Evolutionary conservation across 2,329 filamentous ascomycete species (phyloP).

Genomic region (Grosmannia serpens): DNA sequence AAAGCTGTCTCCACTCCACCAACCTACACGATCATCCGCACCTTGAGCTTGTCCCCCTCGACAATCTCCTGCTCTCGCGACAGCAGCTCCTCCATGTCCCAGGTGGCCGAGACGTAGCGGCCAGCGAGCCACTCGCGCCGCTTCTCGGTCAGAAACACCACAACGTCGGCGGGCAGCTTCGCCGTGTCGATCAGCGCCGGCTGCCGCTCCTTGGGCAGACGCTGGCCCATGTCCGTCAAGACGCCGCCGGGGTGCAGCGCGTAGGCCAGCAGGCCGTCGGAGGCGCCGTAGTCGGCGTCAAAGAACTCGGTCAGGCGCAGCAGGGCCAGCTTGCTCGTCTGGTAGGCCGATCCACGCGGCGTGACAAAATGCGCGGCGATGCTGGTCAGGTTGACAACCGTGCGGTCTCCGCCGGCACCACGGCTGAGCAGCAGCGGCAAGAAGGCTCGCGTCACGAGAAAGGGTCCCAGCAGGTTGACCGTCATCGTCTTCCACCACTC

Average conservation of each 20-base stretch:
- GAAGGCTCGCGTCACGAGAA: slow-evolving; percentile 33
- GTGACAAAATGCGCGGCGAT: slow-evolving; percentile 23
- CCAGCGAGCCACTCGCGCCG: slow-evolving; percentile 7
- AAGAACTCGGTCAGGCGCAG: slow-evolving; percentile 32
- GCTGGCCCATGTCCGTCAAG: slow-evolving; percentile 27
- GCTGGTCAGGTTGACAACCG: slow-evolving; percentile 28
- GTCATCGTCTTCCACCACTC: slow-evolving; percentile 37
- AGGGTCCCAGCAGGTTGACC: slow-evolving; percentile 38
- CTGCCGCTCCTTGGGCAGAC: slow-evolving; percentile 19
- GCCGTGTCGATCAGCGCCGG: slow-evolving; percentile 11
- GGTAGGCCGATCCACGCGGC: slow-evolving; percentile 30
- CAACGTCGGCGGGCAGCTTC: slow-evolving; percentile 13
- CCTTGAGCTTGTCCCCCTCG: slow-evolving; percentile 11
- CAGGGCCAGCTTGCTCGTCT: slow-evolving; percentile 32
- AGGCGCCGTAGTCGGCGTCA: slow-evolving; percentile 25
- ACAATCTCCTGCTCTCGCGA: slow-evolving; percentile 12
- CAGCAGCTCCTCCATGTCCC: slow-evolving; percentile 14
- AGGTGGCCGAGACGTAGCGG: slow-evolving; percentile 5
- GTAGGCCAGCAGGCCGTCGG: slow-evolving; percentile 28
- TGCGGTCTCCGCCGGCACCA: slow-evolving; percentile 21
- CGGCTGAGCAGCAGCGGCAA: slow-evolving; percentile 32
- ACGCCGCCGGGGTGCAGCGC: slow-evolving; percentile 34
- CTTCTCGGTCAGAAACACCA: slow-evolving; percentile 15
- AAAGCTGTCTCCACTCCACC: too few species aligned
- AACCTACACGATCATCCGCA: slow-evolving; percentile 11